A percentile compares a stretch with the other conserved stretches of the same genome.
phyloP scores from a whole-genome alignment of 2,329 filamentous ascomycete species.

The Fulvia fulva region DNA sequence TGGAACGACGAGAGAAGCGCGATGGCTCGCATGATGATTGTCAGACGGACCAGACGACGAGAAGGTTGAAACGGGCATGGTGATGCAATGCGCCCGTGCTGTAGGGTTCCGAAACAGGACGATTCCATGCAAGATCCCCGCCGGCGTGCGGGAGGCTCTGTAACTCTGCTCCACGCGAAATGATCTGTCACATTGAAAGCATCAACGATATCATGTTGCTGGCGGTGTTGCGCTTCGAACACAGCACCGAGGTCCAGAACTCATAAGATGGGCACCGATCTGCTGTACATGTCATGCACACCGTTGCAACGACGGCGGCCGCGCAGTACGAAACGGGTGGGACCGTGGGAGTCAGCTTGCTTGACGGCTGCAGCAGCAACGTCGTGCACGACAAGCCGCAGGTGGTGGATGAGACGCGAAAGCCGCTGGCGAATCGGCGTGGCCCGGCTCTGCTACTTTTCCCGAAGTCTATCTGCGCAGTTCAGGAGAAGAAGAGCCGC shows the following conservation, averaged over 20 bases:
- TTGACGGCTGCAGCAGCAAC: neutral
- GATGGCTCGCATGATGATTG: slow-evolving; percentile 9
- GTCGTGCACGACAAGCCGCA: slow-evolving; percentile 1
- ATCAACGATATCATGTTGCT: neutral
- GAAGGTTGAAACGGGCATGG: slow-evolving; percentile 31
- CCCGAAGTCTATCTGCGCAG: slow-evolving; percentile 1
- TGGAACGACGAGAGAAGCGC: slow-evolving; percentile 23
- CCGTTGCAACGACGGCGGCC: neutral
- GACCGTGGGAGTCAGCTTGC: neutral
- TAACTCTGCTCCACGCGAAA: neutral
- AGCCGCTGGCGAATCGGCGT: slow-evolving; percentile 1
- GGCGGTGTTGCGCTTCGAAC: neutral
- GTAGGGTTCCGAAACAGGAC: slow-evolving; percentile 10
- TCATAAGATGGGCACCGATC: neutral
- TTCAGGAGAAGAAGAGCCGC: neutral
- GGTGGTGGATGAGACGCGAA: neutral
- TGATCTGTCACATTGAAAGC: neutral
- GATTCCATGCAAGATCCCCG: slow-evolving; percentile 19
- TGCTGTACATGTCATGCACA: neutral
- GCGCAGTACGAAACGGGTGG: neutral
- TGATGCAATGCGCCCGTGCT: slow-evolving; percentile 20
- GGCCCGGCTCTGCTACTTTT: neutral
- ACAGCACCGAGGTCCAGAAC: neutral
- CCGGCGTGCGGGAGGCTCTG: slow-evolving; percentile 12
- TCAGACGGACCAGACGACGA: slow-evolving; percentile 19